These are phyloP conservation scores for Vigna angularis DNA, from an alignment of 306 rosid genomes.

Conservation along the genomic window DNA sequence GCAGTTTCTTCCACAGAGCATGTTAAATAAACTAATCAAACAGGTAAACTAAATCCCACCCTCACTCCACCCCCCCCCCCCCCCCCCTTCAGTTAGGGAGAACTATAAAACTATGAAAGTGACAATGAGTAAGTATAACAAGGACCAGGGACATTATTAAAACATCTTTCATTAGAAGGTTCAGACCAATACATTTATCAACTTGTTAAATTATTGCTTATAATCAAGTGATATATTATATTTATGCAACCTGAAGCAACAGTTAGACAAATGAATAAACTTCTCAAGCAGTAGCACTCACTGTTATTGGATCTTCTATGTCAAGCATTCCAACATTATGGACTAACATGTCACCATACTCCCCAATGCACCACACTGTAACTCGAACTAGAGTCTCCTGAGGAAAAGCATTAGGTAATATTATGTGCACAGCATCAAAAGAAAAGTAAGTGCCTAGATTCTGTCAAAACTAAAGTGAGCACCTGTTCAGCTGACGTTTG, in stretches of 20 bases:
- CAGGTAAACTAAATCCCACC: slow-evolving; percentile 37
- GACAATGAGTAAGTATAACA: slow-evolving; percentile 9
- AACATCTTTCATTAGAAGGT: slow-evolving; percentile 20
- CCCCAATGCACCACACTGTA: slow-evolving; percentile 99
- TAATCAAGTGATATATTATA: slow-evolving; percentile 33
- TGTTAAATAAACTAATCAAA: slow-evolving; percentile 4
- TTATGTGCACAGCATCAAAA: slow-evolving; percentile 24
- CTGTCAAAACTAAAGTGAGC: slow-evolving; percentile 36
- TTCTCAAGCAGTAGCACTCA: slow-evolving; percentile 53
- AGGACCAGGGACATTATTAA: slow-evolving; percentile 19
- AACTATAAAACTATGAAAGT: background rate
- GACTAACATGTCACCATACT: slow-evolving; percentile 90
- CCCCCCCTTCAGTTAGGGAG: slow-evolving; percentile 4
- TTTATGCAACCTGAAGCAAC: slow-evolving; percentile 43
- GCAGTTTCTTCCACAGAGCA: slow-evolving; percentile 1
- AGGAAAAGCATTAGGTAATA: slow-evolving; percentile 42
- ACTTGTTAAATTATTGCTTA: slow-evolving; percentile 30
- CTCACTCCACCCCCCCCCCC: no score
- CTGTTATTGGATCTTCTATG: slow-evolving; percentile 87
- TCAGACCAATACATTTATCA: slow-evolving; percentile 29
- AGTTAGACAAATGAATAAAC: slow-evolving; percentile 33
- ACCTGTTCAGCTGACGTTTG: slow-evolving; percentile 90
- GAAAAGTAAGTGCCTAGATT: slow-evolving; percentile 42
- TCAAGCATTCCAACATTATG: slow-evolving; percentile 86
- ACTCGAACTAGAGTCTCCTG: slow-evolving; percentile 98